Conservation (phyloP, 805 yeast species). For the Cyberlindnera sargentensis region DNA sequence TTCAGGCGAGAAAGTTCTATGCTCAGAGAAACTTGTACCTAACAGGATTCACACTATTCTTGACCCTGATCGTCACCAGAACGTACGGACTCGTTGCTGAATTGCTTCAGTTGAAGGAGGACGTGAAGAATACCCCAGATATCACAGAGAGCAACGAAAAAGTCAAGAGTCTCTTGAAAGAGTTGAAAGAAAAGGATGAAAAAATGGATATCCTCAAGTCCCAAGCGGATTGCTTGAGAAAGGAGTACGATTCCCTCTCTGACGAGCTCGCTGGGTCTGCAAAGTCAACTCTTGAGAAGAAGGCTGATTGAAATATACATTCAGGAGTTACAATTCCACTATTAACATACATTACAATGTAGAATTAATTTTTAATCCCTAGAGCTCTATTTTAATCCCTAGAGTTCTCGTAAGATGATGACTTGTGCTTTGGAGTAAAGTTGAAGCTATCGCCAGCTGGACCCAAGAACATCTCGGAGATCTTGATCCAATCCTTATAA, state of each 20-base stretch:
- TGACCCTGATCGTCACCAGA: constrained; percentile 78
- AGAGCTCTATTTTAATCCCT: constrained; percentile 10
- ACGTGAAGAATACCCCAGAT: constrained; percentile 35
- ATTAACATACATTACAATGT: too few species aligned
- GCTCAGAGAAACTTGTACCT: constrained; percentile 95
- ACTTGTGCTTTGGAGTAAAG: constrained; percentile 91
- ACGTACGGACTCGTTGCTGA: constrained; percentile 78
- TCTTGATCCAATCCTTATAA: constrained; percentile 86
- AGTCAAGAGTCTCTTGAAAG: constrained; percentile 11
- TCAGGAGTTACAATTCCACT: background rate
- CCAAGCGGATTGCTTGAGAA: constrained; percentile 60
- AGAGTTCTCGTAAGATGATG: constrained; percentile 57
- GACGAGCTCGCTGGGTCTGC: constrained; percentile 12
- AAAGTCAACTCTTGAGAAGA: constrained; percentile 7
- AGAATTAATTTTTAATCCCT: background rate
- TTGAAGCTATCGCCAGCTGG: constrained; percentile 68
- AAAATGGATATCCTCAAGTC: constrained; percentile 63
- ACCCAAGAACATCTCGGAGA: constrained; percentile 92
- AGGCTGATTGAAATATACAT: constrained; percentile 2
- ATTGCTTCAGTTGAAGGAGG: constrained; percentile 57
- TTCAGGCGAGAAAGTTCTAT: constrained; percentile 86
- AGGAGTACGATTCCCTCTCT: constrained; percentile 48
- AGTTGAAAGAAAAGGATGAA: constrained; percentile 42
- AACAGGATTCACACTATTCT: constrained; percentile 90
- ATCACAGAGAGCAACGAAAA: constrained; percentile 19